A percentile compares a stretch with the other conserved stretches of the same genome.
phyloP scores from a whole-genome alignment of 352 stramenopile genomes.

The Globisporangium polare region DNA sequence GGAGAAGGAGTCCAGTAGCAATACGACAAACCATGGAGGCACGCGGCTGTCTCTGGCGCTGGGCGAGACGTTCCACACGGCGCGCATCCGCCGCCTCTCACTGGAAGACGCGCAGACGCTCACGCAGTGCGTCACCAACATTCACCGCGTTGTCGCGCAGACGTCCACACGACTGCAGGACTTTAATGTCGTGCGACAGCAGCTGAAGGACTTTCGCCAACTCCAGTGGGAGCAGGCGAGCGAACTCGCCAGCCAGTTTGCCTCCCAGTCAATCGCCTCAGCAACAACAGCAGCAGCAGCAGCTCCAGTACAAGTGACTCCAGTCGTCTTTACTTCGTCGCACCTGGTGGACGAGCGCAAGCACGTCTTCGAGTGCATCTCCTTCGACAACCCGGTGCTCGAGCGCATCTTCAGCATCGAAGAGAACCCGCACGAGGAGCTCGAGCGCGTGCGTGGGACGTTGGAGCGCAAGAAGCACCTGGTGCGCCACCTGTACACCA shows the following conservation, averaged over 20 bases:
- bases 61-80: constrained; percentile 37
- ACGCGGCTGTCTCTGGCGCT: constrained; percentile 18
- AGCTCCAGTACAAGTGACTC: background rate
- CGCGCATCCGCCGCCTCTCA: constrained; percentile 34
- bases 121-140: constrained; percentile 27
- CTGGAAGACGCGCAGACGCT: constrained; percentile 24
- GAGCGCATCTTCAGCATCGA: constrained; percentile 58
- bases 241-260: constrained; percentile 44
- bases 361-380: constrained; percentile 59
- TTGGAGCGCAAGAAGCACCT: constrained; percentile 54
- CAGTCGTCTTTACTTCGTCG: constrained; percentile 1
- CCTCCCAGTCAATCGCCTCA: background rate
- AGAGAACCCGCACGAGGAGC: constrained; percentile 39
- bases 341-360: constrained; percentile 28
- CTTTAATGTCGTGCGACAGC: constrained; percentile 28
- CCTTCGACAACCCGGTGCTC: constrained; percentile 51
- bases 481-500: constrained; percentile 56
- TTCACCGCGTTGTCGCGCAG: constrained; percentile 29
- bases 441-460: constrained; percentile 30
- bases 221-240: constrained; percentile 53
- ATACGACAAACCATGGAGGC: background rate
- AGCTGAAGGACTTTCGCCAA: constrained; percentile 29
- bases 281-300: background rate
- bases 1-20: background rate
- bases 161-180: constrained; percentile 26